phyloP scores from a whole-genome alignment of 2,329 filamentous ascomycete genomes.

The Trichoderma breve region DNA sequence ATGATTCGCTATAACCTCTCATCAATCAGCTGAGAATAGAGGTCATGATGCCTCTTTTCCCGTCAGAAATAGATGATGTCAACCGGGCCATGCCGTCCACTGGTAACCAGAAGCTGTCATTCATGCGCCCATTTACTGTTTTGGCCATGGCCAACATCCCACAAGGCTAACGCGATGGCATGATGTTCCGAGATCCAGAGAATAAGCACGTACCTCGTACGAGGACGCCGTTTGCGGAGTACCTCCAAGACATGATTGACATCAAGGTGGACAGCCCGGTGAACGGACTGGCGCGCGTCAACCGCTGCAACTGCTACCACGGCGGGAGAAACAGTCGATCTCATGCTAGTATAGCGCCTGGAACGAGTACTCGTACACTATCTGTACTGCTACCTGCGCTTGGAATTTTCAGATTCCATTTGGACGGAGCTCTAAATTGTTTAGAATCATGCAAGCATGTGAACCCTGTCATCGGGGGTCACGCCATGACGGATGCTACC shows the following conservation, averaged over 20 bases:
- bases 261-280: background rate
- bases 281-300: constrained; percentile 1
- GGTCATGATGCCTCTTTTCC: background rate
- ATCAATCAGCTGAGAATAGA: constrained; percentile 2
- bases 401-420: background rate
- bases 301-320: background rate
- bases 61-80: background rate
- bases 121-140: background rate
- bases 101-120: background rate
- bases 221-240: background rate
- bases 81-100: background rate
- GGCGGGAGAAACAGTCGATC: background rate
- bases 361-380: background rate
- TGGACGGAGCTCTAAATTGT: constrained; percentile 3
- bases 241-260: background rate
- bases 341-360: background rate
- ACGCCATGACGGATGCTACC: constrained; percentile 8
- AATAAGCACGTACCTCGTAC: background rate
- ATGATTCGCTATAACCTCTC: background rate
- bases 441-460: constrained; percentile 8
- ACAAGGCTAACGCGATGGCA: background rate
- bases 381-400: background rate
- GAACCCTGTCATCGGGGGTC: background rate
- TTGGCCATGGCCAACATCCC: background rate
- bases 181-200: constrained; percentile 4